Percentiles rank a stretch among this genome's conserved stretches.
These are phyloP conservation scores for Pythium angustatum DNA, from an alignment of 352 stramenopile genomes.

Conservation along the genomic window DNA sequence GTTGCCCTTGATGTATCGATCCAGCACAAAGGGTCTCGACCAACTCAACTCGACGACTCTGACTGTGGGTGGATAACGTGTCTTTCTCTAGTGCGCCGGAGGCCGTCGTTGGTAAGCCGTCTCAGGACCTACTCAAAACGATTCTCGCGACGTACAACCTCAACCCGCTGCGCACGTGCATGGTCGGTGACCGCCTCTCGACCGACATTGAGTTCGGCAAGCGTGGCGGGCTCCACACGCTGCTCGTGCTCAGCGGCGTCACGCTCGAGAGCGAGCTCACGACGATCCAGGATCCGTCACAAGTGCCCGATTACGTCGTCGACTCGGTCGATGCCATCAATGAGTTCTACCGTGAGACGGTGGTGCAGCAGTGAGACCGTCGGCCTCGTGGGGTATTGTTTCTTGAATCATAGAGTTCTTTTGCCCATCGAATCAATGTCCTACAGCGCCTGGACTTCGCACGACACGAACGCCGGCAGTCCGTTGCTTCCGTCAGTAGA, in stretches of 20 bases:
- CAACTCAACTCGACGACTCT: neutral
- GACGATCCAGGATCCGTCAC: constrained; percentile 49
- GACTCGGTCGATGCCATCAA: constrained; percentile 78
- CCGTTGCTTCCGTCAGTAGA: neutral
- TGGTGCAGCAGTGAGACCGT: neutral
- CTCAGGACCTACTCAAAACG: constrained; percentile 79
- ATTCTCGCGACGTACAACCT: constrained; percentile 74
- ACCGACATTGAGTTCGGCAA: constrained; percentile 87
- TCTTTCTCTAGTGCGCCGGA: constrained; percentile 47
- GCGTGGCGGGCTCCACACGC: constrained; percentile 63
- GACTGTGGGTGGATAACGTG: neutral
- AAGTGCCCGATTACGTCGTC: constrained; percentile 67
- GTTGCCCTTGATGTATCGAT: no score
- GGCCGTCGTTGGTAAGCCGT: constrained; percentile 79
- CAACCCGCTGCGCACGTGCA: constrained; percentile 72
- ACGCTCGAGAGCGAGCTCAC: constrained; percentile 60
- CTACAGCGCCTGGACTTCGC: constrained; percentile 4
- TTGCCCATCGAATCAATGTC: neutral
- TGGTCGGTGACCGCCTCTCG: constrained; percentile 81
- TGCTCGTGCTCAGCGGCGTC: constrained; percentile 77
- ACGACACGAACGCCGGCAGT: neutral
- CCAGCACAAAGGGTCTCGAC: no score
- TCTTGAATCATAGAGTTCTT: neutral
- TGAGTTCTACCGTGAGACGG: constrained; percentile 39
- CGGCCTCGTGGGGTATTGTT: no score